These are phyloP conservation scores for Euphorbia corollata DNA, from an alignment of 441 rosid genomes.

Conservation along the genomic window DNA sequence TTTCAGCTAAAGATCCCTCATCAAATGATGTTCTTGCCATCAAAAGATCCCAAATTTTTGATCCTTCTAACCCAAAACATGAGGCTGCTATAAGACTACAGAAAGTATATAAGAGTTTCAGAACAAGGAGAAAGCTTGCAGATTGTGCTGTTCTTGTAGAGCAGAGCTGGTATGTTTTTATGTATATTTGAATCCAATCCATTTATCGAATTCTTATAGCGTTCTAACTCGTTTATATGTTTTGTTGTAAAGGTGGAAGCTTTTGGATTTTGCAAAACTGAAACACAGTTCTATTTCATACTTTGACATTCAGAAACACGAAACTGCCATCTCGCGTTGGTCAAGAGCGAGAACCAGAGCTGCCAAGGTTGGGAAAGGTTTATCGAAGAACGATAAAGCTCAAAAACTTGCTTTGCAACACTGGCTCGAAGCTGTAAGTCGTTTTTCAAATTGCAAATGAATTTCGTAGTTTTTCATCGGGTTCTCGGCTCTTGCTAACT, in stretches of 20 bases:
- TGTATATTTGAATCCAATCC: background rate
- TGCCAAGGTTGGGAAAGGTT: conserved; percentile 94
- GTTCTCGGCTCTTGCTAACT: conserved; percentile 3
- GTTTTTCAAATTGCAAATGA: conserved; percentile 3
- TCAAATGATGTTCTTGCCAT: conserved; percentile 8
- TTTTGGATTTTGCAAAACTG: conserved; percentile 86
- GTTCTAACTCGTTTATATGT: conserved; percentile 12
- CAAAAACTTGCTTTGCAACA: conserved; percentile 88
- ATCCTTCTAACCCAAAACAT: conserved; percentile 44
- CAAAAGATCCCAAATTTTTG: conserved; percentile 25
- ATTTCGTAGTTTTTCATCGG: background rate
- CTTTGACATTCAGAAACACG: conserved; percentile 82
- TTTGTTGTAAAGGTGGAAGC: conserved; percentile 67
- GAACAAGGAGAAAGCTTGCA: conserved; percentile 87
- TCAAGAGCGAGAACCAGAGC: conserved; percentile 93
- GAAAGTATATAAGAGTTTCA: conserved; percentile 85
- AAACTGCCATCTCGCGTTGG: conserved; percentile 92
- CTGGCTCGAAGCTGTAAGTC: conserved; percentile 93
- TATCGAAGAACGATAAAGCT: conserved; percentile 80
- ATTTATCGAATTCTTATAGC: background rate
- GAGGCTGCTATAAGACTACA: conserved; percentile 73
- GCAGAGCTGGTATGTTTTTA: conserved; percentile 68
- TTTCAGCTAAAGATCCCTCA: conserved; percentile 32
- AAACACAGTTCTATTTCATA: conserved; percentile 87
- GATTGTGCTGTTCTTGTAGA: conserved; percentile 89